Conservation (phyloP, 2,329 filamentous ascomycete species). For the Daldinia sp. region DNA sequence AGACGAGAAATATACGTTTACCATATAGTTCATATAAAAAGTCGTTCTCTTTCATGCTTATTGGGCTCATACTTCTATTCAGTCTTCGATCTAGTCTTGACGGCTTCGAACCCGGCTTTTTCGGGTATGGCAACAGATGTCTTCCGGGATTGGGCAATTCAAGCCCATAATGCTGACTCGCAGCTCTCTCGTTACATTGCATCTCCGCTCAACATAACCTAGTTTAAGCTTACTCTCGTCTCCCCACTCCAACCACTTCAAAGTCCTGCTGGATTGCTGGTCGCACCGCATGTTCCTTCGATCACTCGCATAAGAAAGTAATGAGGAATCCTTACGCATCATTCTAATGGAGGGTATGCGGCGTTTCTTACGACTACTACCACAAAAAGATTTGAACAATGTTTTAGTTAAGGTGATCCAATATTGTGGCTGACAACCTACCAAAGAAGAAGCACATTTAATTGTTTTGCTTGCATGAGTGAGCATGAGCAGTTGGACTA, state of each 20-base stretch:
- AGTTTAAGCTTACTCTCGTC: slow-evolving; percentile 22
- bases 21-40: slow-evolving; percentile 22
- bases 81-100: slow-evolving; percentile 11
- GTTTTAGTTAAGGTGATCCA: slow-evolving; percentile 13
- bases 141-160: slow-evolving; percentile 22
- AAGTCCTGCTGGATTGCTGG: slow-evolving; percentile 7
- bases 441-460: not conserved
- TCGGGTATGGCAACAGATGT: slow-evolving; percentile 5
- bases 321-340: slow-evolving; percentile 12
- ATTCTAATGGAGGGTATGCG: slow-evolving; percentile 15
- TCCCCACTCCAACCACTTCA: slow-evolving; percentile 19
- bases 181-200: slow-evolving; percentile 25
- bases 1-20: slow-evolving; percentile 21
- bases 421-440: slow-evolving; percentile 11
- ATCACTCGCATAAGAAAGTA: slow-evolving; percentile 34
- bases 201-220: slow-evolving; percentile 8
- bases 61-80: not conserved
- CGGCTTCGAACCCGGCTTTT: slow-evolving; percentile 15
- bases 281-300: slow-evolving; percentile 33
- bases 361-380: slow-evolving; percentile 14
- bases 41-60: slow-evolving; percentile 19
- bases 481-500: not conserved
- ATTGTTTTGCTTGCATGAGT: not conserved
- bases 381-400: not conserved
- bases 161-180: slow-evolving; percentile 13